phyloP scores from a whole-genome alignment of 176 grass and related monocot species.

The Aegilops longissima region DNA sequence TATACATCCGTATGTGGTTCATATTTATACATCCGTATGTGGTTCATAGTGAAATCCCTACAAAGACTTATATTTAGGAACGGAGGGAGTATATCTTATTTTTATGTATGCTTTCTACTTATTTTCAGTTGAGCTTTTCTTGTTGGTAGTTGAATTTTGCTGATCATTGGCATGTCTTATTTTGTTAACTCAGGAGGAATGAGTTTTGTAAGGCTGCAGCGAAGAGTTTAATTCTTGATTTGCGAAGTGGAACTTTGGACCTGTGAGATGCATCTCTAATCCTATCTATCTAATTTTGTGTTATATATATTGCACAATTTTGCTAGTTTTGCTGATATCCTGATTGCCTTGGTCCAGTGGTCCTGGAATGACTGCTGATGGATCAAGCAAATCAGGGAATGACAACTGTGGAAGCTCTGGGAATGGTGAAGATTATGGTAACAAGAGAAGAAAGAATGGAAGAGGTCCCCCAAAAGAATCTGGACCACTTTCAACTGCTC shows the following conservation, averaged over 20 bases:
- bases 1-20: no score
- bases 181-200: slow-evolving; percentile 48
- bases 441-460: slow-evolving; percentile 62
- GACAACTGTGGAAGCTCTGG: slow-evolving; percentile 51
- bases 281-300: neutral
- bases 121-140: slow-evolving; percentile 8
- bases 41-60: no score
- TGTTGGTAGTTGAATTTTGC: neutral
- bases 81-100: neutral
- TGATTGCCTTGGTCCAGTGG: slow-evolving; percentile 44
- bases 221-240: slow-evolving; percentile 74
- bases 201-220: slow-evolving; percentile 47
- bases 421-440: slow-evolving; percentile 58
- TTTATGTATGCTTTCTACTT: neutral
- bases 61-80: no score
- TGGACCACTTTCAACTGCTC: slow-evolving; percentile 47
- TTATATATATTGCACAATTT: slow-evolving; percentile 9
- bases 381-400: slow-evolving; percentile 54
- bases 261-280: slow-evolving; percentile 51
- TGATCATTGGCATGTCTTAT: neutral
- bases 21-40: no score
- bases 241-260: slow-evolving; percentile 67
- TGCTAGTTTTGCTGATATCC: slow-evolving; percentile 34
- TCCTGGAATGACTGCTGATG: slow-evolving; percentile 47
- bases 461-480: slow-evolving; percentile 49